Conservation (phyloP, 768 basidiomycete species). For the Filobasidium wieringae region DNA sequence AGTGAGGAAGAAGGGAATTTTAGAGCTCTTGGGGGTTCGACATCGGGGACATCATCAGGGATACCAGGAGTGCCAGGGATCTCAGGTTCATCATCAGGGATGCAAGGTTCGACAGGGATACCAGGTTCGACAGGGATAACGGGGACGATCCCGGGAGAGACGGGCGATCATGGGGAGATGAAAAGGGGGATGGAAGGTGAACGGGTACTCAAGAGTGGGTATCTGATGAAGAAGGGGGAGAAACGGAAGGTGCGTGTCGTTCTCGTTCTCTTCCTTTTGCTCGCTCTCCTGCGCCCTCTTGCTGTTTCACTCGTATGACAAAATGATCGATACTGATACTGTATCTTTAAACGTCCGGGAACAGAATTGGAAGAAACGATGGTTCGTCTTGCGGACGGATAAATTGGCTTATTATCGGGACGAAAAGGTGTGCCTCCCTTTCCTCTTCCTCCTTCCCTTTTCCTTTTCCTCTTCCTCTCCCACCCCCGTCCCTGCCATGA, state of each 20-base stretch:
- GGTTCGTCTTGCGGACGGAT: slow-evolving; percentile 88
- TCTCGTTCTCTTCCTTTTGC: slow-evolving; percentile 1
- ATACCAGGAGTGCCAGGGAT: background rate
- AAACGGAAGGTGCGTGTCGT: slow-evolving; percentile 77
- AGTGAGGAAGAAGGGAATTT: slow-evolving; percentile 6
- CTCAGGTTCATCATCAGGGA: background rate
- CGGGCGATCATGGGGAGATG: slow-evolving; percentile 20
- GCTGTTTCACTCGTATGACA: too few relatives aligned
- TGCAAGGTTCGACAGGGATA: background rate
- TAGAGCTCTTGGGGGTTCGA: background rate
- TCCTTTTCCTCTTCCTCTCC: background rate
- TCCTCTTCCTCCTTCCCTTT: too few relatives aligned
- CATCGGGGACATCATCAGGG: background rate
- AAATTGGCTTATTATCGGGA: slow-evolving; percentile 96
- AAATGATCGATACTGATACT: background rate
- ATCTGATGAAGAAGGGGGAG: slow-evolving; percentile 96
- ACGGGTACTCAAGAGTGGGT: slow-evolving; percentile 71
- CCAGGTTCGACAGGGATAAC: background rate
- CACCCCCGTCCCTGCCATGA: background rate
- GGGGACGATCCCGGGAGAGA: too few relatives aligned
- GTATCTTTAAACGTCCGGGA: background rate
- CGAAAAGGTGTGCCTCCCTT: slow-evolving; percentile 45
- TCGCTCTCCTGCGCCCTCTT: too few relatives aligned
- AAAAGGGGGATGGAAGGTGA: slow-evolving; percentile 39
- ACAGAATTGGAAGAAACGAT: slow-evolving; percentile 98